Conservation (phyloP, 768 basidiomycete genomes). For the Serendipita indica region DNA sequence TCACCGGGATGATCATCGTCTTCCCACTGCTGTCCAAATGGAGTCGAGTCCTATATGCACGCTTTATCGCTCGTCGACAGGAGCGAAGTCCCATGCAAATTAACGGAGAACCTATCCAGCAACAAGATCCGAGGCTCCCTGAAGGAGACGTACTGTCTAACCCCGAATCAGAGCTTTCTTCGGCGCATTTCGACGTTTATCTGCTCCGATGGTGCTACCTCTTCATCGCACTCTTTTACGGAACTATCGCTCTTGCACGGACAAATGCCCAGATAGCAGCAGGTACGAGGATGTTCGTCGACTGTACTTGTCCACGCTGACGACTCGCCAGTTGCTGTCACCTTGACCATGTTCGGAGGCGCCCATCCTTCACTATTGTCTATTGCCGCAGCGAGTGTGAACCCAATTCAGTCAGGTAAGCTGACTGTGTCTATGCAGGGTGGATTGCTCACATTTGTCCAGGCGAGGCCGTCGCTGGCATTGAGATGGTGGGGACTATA, state of each 20-base stretch:
- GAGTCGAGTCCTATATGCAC: not conserved
- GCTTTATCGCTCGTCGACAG: not conserved
- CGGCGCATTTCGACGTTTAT: slow-evolving; percentile 2
- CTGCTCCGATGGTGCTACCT: slow-evolving; percentile 1
- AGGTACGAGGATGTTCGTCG: not conserved
- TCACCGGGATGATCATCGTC: not conserved
- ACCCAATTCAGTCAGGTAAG: not conserved
- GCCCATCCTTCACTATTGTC: not conserved
- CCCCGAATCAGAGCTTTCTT: not conserved
- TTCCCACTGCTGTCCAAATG: not conserved
- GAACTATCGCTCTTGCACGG: not conserved
- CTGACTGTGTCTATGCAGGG: not conserved
- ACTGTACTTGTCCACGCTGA: not conserved
- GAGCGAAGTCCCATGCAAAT: not conserved
- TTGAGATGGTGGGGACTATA: not conserved
- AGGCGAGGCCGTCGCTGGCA: not conserved
- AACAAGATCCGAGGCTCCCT: not conserved
- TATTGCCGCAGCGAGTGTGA: not conserved
- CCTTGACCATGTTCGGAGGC: not conserved
- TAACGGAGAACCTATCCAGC: not conserved
- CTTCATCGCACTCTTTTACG: not conserved
- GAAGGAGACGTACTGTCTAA: not conserved
- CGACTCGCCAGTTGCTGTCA: not conserved
- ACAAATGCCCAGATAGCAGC: not conserved
- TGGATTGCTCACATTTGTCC: not conserved